Percentiles rank a stretch among this genome's conserved stretches.
phyloP scores from a whole-genome alignment of 805 yeast genomes.

The Middelhovenomyces tepae region DNA sequence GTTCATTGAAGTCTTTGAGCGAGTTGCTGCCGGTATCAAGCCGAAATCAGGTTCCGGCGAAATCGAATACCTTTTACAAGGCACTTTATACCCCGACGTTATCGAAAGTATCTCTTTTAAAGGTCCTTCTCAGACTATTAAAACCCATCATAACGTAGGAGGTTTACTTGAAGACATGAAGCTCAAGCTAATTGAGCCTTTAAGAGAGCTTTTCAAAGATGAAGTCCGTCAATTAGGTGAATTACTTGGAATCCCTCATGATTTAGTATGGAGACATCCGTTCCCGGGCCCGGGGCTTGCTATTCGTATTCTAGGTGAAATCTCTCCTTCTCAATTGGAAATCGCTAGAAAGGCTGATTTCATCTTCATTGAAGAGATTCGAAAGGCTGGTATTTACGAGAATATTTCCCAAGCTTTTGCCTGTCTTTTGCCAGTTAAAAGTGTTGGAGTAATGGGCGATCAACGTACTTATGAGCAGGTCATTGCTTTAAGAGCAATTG shows the following conservation, averaged over 20 bases:
- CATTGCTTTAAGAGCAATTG: constrained; percentile 96
- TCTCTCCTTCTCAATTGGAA: constrained; percentile 82
- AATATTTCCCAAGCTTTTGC: constrained; percentile 98
- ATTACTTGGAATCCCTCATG: constrained; percentile 89
- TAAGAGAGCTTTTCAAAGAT: constrained; percentile 97
- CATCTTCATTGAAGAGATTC: constrained; percentile 94
- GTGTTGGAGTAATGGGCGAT: constrained; percentile 99
- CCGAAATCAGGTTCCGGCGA: constrained; percentile 77
- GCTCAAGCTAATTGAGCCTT: constrained; percentile 94
- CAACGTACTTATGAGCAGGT: constrained; percentile 99
- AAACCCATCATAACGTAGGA: constrained; percentile 99
- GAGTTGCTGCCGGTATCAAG: constrained; percentile 84
- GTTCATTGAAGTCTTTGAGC: constrained; percentile 93
- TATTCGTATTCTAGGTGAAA: constrained; percentile 95
- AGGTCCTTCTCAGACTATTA: constrained; percentile 99
- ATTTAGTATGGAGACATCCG: constrained; percentile 99
- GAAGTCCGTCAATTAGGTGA: constrained; percentile 97
- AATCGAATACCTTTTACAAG: constrained; percentile 89
- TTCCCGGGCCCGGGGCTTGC: constrained; percentile 99
- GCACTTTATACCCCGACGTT: constrained; percentile 96
- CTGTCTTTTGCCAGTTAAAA: constrained; percentile 89
- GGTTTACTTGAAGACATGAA: constrained; percentile 97
- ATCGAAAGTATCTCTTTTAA: constrained; percentile 97
- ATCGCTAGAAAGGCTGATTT: constrained; percentile 96
- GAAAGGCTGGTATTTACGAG: constrained; percentile 82